These are phyloP conservation scores for Globisporangium yorkense DNA, from an alignment of 352 stramenopile species.

Conservation along the genomic window DNA sequence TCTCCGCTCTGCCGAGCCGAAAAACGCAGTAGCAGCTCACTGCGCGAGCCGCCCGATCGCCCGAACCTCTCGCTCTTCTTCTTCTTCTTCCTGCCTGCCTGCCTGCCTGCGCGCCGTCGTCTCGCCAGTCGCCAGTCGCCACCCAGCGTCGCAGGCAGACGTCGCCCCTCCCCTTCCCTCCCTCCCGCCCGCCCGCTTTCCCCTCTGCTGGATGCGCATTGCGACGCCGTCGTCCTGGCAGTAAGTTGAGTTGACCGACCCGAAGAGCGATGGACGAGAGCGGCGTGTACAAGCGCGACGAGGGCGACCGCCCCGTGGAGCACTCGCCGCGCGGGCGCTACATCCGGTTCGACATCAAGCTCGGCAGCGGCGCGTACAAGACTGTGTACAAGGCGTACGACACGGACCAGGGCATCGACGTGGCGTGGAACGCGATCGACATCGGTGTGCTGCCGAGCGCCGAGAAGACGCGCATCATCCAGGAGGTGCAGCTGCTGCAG, in stretches of 20 bases:
- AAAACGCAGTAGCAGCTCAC: slow-evolving; percentile 15
- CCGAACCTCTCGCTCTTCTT: too few species aligned
- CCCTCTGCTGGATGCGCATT: too few species aligned
- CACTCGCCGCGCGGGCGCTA: slow-evolving; percentile 77
- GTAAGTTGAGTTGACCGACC: too few species aligned
- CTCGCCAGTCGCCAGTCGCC: too few species aligned
- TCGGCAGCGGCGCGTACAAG: slow-evolving; percentile 85
- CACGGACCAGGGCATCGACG: slow-evolving; percentile 97
- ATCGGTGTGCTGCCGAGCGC: slow-evolving; percentile 93
- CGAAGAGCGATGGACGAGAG: slow-evolving; percentile 42
- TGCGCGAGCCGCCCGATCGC: not conserved
- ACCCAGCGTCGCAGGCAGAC: too few species aligned
- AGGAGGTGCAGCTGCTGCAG: slow-evolving; percentile 96
- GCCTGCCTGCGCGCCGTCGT: too few species aligned
- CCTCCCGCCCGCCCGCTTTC: too few species aligned
- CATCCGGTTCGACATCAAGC: slow-evolving; percentile 82
- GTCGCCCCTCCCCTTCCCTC: too few species aligned
- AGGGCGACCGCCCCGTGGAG: slow-evolving; percentile 70
- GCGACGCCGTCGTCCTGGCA: not conserved
- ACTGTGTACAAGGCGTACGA: slow-evolving; percentile 95
- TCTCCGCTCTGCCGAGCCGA: slow-evolving; percentile 1
- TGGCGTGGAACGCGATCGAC: slow-evolving; percentile 99
- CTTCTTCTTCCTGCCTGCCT: too few species aligned
- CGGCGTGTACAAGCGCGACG: slow-evolving; percentile 68
- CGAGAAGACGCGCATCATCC: slow-evolving; percentile 95